Evolutionary conservation across 305 asterid genomes (phyloP), one percentile per base, ranked within the genome.

Genomic region (Solanum hybrid): DNA sequence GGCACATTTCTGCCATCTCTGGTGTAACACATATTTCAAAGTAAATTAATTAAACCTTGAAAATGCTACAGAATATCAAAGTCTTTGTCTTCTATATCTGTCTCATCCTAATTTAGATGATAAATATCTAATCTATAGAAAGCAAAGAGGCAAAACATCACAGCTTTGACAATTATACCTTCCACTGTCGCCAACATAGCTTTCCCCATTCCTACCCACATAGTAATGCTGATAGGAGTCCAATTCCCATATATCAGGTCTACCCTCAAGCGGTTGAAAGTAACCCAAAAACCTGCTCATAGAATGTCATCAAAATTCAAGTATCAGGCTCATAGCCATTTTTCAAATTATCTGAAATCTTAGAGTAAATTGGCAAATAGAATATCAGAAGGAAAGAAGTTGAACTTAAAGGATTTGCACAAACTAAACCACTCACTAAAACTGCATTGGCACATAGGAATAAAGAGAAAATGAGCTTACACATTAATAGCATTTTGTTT

Each of bases 211-310:
- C 92, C 95, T 92, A 86, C 94, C 95, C 82, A 92, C 90, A 86
- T 91, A 92, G 94, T 91, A 93, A 91, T 90, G 95, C 93, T 95
- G 96, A 86, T 95, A 96, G 10, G 96, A 87, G 89, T 95, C 95
- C 94, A 96, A 95, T 92, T 95, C 99, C 99, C 99, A 97, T 87
- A 96, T 92, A 89, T 95, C 99, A 93, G 98, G 95, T 90, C 93
- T 95, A 88, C 95, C 98, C 78, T 93, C 92, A 90, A 94, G 96
- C 87, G 99, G 99, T 92, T 95, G 97, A 92, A 96, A 97, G 91
- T 95, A 89, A 77, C 99, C 99, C 95, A 97, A 94, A 92, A 97
- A 97, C 89, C 99, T 97, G 95, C 91, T 91, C 92, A 86, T 51
- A 90, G 82, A 92, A 78, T 86, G 88, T 79, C 80, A 90, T 26